phyloP scores from a whole-genome alignment of 768 basidiomycete genomes.

The Tylopilus balloui region DNA sequence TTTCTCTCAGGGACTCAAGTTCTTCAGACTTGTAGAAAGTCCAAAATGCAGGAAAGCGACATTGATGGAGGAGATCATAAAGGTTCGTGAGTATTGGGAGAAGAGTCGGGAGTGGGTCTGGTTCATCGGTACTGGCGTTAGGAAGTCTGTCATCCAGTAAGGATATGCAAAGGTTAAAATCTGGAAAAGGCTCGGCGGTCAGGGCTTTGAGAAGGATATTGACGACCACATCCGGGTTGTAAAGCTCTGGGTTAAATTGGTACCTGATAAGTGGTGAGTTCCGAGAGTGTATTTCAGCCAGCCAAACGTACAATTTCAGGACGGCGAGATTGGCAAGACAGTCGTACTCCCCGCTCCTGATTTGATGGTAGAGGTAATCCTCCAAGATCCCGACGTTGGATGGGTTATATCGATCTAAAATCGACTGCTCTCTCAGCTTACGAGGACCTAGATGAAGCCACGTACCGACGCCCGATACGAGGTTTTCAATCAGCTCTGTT shows the following conservation, averaged over 20 bases:
- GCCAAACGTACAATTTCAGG: slow-evolving; percentile 67
- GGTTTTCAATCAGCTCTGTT: slow-evolving; percentile 82
- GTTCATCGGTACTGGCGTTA: slow-evolving; percentile 61
- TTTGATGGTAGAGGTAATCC: slow-evolving; percentile 95
- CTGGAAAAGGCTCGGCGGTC: slow-evolving; percentile 78
- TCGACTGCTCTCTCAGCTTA: background rate
- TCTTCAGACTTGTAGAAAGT: slow-evolving; percentile 62
- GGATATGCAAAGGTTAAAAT: slow-evolving; percentile 92
- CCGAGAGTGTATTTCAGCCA: background rate
- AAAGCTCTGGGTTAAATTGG: slow-evolving; percentile 92
- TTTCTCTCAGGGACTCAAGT: slow-evolving; percentile 70
- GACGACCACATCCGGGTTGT: slow-evolving; percentile 89
- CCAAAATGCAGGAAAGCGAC: slow-evolving; percentile 90
- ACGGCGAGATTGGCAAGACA: slow-evolving; percentile 93
- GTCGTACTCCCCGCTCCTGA: slow-evolving; percentile 87
- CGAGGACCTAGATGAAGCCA: slow-evolving; percentile 5
- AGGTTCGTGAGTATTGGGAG: slow-evolving; percentile 66
- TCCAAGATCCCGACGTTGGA: slow-evolving; percentile 90
- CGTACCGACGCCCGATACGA: slow-evolving; percentile 88
- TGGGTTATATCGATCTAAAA: slow-evolving; percentile 92
- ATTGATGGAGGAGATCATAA: slow-evolving; percentile 69
- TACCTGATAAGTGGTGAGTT: slow-evolving; percentile 49
- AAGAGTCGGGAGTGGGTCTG: slow-evolving; percentile 71
- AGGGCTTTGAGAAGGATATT: slow-evolving; percentile 93
- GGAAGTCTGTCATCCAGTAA: slow-evolving; percentile 74